These are phyloP conservation scores for Pleurotus eryngii DNA, from an alignment of 768 basidiomycete species.

Conservation along the genomic window DNA sequence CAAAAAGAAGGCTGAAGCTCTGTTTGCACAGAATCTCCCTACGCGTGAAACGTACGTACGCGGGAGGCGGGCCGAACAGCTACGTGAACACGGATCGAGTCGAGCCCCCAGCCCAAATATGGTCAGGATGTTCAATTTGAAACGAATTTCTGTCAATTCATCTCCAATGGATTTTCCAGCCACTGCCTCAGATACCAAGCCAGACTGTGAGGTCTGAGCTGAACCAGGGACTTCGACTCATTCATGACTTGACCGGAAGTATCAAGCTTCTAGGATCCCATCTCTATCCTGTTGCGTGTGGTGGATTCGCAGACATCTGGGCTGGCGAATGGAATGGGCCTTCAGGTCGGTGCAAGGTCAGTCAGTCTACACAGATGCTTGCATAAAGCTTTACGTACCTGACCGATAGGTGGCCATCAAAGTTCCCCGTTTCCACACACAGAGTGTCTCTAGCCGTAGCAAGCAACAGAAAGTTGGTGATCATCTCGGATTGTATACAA, in stretches of 20 bases:
- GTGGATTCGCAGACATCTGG: constrained; percentile 4
- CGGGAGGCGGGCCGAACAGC: background rate
- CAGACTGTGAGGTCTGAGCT: background rate
- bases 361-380: background rate
- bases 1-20: background rate
- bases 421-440: background rate
- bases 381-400: background rate
- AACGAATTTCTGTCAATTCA: background rate
- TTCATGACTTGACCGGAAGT: background rate
- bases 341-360: background rate
- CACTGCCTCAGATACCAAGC: background rate
- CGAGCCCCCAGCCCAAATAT: background rate
- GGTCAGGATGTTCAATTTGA: background rate
- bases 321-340: background rate
- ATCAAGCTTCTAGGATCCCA: background rate
- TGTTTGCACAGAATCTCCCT: background rate
- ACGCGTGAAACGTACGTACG: background rate
- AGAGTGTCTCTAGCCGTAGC: background rate
- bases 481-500: no score
- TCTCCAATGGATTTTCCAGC: background rate
- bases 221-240: background rate
- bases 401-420: background rate
- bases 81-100: background rate
- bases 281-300: background rate
- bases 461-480: background rate